These are phyloP conservation scores for Tuber borchii DNA, from an alignment of 495 filamentous ascomycete genomes.

Conservation along the genomic window DNA sequence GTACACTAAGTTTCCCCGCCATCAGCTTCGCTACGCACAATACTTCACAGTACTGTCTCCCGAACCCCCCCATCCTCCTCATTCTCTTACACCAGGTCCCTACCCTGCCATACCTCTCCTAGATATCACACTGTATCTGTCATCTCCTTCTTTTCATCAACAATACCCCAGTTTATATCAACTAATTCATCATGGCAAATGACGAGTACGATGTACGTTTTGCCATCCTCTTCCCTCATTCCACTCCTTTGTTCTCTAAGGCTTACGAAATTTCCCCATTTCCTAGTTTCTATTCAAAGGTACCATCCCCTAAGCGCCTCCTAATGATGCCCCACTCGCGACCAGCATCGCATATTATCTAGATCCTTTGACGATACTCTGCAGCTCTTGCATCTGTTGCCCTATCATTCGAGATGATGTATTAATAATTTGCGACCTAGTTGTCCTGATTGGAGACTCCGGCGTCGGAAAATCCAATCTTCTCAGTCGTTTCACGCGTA, in stretches of 20 bases:
- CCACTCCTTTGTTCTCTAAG: slow-evolving; percentile 10
- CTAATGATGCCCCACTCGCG: slow-evolving; percentile 30
- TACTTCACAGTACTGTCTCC: neutral
- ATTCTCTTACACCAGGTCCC: slow-evolving; percentile 5
- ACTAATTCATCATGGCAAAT: slow-evolving; percentile 74
- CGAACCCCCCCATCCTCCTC: neutral
- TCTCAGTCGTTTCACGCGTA: slow-evolving; percentile 97
- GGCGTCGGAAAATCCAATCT: slow-evolving; percentile 99
- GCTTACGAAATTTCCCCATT: slow-evolving; percentile 30
- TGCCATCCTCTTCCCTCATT: slow-evolving; percentile 11
- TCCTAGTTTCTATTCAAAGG: slow-evolving; percentile 98
- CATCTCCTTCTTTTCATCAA: slow-evolving; percentile 32
- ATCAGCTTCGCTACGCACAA: neutral
- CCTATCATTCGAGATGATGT: slow-evolving; percentile 10
- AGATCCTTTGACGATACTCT: slow-evolving; percentile 14
- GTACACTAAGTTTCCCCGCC: neutral
- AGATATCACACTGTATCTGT: slow-evolving; percentile 14
- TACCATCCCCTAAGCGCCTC: slow-evolving; percentile 46
- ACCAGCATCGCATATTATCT: slow-evolving; percentile 13
- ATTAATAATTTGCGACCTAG: slow-evolving; percentile 51
- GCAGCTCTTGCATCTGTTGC: slow-evolving; percentile 3
- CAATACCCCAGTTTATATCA: slow-evolving; percentile 23
- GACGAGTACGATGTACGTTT: slow-evolving; percentile 98
- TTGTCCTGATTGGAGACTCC: slow-evolving; percentile 97
- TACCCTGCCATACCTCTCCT: slow-evolving; percentile 22